Evolutionary conservation across 192 early-diverging fungal species (phyloP).

Genomic region (Coemansia sp.): DNA sequence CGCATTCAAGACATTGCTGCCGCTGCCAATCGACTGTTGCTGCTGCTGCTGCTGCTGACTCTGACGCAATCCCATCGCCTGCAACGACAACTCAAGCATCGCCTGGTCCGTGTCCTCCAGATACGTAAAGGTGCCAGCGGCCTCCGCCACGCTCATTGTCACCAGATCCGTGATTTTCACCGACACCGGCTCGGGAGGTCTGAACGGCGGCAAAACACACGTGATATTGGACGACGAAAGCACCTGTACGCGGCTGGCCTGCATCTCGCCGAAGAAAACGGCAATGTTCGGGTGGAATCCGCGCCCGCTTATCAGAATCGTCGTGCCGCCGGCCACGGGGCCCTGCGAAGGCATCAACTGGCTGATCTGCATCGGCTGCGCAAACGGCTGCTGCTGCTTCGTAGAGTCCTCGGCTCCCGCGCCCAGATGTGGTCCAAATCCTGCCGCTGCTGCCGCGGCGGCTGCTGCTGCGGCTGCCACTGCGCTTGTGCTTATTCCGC

Average conservation of each 20-base stretch:
- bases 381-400: not conserved
- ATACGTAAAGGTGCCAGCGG: slow-evolving; percentile 47
- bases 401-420: slow-evolving; percentile 1
- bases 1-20: not conserved
- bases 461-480: slow-evolving; percentile 6
- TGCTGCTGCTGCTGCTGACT: slow-evolving; percentile 62
- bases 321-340: slow-evolving; percentile 83
- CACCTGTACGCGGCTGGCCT: slow-evolving; percentile 72
- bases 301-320: slow-evolving; percentile 78
- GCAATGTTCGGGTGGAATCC: slow-evolving; percentile 77
- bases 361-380: slow-evolving; percentile 54
- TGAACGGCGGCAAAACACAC: slow-evolving; percentile 79
- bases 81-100: slow-evolving; percentile 87
- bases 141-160: slow-evolving; percentile 48
- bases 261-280: slow-evolving; percentile 77
- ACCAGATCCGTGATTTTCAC: slow-evolving; percentile 30
- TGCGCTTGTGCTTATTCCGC: not conserved
- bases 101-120: slow-evolving; percentile 79
- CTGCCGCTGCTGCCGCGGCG: slow-evolving; percentile 5
- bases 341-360: slow-evolving; percentile 82
- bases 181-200: slow-evolving; percentile 68
- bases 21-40: slow-evolving; percentile 38
- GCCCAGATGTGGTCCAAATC: slow-evolving; percentile 17
- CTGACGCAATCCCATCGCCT: slow-evolving; percentile 83
- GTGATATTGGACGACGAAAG: slow-evolving; percentile 80